Evolutionary conservation across 2,329 filamentous ascomycete genomes (phyloP), one percentile per base, ranked within the genome.

Genomic region (Stemphylium beticola): DNA sequence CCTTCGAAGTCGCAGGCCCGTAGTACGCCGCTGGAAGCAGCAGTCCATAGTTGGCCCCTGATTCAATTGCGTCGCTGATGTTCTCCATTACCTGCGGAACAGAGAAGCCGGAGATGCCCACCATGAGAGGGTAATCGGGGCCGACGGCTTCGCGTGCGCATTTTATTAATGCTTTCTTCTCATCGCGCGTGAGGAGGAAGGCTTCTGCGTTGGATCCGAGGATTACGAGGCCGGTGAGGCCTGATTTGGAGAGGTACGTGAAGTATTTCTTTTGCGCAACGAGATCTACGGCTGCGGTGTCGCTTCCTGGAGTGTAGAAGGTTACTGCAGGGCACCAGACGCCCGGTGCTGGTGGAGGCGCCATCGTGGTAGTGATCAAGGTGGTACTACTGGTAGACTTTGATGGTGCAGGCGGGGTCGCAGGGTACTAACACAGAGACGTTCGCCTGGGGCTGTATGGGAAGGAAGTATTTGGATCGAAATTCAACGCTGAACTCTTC

Each of bases 141-240:
- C 74, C 75, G 9, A 78, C 77, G 6, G 78, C 75, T 46, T 74
- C 64, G n/a, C 78, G 74, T 0, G 78, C 78, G 10, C 68, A 66
- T 40, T 68, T 64, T 20, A 80, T 71, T 7, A 81, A 64, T 2
- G 71, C 61, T 8, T 66, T 67, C 15, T 77, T 76, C 55, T 81
- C 79, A 40, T 74, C 71, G 47, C 76, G 72, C 0, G 77, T 80
- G 29, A 81, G 76, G 18, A 79, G 68, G 42, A 79, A 77, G 14
- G 79, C 77, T 65, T 81, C 79, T 6, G 77, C 78, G 48, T 80
- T 81, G 42, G 78, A 79, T 17, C 79, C 79, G 12, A 80, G 74
- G 22, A 81, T 72, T 4, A 81, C 77, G 12, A 81, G 74, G 12
- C 79, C 79, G 4, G 74, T 73, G 4, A 81, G 73, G 4, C 74